Conservation (phyloP, 2,329 filamentous ascomycete genomes). For the Diatrype stigma region DNA sequence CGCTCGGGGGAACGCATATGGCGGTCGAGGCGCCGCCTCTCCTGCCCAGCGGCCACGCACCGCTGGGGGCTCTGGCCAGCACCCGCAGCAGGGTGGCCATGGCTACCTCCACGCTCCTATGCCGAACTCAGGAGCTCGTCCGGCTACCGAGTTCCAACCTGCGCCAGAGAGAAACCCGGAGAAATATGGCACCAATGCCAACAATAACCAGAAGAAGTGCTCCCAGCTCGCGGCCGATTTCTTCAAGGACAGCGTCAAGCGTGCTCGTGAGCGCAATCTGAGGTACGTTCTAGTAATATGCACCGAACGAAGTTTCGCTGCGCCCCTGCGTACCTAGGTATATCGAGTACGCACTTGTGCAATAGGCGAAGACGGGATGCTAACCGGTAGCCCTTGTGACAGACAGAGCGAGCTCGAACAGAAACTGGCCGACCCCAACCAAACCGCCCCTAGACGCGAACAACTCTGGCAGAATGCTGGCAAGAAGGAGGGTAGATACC, state of each 20-base stretch:
- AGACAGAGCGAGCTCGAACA: constrained; percentile 92
- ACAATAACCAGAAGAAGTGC: constrained; percentile 69
- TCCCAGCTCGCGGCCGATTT: constrained; percentile 76
- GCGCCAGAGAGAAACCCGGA: constrained; percentile 85
- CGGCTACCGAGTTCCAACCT: constrained; percentile 66
- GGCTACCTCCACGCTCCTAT: constrained; percentile 66
- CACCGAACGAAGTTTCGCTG: no score
- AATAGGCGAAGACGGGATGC: constrained; percentile 8
- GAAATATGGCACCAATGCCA: constrained; percentile 61
- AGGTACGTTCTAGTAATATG: constrained; percentile 61
- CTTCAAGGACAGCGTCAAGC: constrained; percentile 98
- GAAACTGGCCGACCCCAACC: constrained; percentile 71
- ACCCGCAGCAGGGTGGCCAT: constrained; percentile 52
- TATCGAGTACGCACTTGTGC: neutral
- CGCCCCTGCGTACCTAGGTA: no score
- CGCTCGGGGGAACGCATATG: constrained; percentile 66
- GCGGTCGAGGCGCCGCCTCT: constrained; percentile 60
- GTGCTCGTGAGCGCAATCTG: constrained; percentile 90
- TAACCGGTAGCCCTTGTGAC: constrained; percentile 8
- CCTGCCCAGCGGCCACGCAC: constrained; percentile 78
- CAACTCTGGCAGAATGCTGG: constrained; percentile 81
- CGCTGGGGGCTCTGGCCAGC: constrained; percentile 64
- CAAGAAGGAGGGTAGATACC: constrained; percentile 84
- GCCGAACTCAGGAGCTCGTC: constrained; percentile 53
- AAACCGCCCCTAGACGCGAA: constrained; percentile 72